Evolutionary conservation across 1,284 basidiomycete genomes (phyloP).

Genomic region (Heterobasidion irregulare): DNA sequence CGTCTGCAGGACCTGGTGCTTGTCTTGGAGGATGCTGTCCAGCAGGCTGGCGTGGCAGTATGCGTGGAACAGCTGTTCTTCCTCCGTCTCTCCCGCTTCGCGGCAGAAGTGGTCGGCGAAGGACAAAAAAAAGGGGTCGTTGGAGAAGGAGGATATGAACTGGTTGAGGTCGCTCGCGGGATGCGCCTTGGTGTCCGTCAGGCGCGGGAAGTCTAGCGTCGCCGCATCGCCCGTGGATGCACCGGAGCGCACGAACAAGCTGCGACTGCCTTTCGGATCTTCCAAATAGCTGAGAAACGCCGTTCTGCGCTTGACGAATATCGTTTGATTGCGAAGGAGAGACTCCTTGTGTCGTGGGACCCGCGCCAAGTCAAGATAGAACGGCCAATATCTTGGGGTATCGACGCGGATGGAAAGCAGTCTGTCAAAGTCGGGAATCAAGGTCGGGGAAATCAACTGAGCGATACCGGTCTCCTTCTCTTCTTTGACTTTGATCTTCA

Average conservation of each 20-base stretch:
- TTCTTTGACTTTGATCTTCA: conserved; percentile 77
- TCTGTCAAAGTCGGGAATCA: conserved; percentile 82
- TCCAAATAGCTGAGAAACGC: conserved; percentile 90
- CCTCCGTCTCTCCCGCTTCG: conserved; percentile 42
- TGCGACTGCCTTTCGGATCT: conserved; percentile 88
- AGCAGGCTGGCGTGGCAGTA: conserved; percentile 76
- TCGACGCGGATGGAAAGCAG: conserved; percentile 79
- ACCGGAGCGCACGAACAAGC: conserved; percentile 76
- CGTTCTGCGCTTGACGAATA: conserved; percentile 88
- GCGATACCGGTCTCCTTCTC: conserved; percentile 50
- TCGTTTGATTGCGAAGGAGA: conserved; percentile 69
- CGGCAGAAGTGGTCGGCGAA: conserved; percentile 73
- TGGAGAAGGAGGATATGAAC: conserved; percentile 80
- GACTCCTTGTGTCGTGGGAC: conserved; percentile 60
- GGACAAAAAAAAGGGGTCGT: conserved; percentile 65
- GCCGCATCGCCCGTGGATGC: conserved; percentile 71
- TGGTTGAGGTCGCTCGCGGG: conserved; percentile 69
- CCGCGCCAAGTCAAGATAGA: conserved; percentile 70
- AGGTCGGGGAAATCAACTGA: conserved; percentile 82
- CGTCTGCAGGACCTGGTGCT: conserved; percentile 66
- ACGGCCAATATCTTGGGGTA: conserved; percentile 92
- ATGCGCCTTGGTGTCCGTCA: conserved; percentile 55
- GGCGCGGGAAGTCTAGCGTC: conserved; percentile 73
- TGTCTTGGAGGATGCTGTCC: conserved; percentile 87
- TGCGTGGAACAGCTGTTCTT: conserved; percentile 56